phyloP scores from a whole-genome alignment of 176 grass and related monocot species.

The Cocos nucifera region DNA sequence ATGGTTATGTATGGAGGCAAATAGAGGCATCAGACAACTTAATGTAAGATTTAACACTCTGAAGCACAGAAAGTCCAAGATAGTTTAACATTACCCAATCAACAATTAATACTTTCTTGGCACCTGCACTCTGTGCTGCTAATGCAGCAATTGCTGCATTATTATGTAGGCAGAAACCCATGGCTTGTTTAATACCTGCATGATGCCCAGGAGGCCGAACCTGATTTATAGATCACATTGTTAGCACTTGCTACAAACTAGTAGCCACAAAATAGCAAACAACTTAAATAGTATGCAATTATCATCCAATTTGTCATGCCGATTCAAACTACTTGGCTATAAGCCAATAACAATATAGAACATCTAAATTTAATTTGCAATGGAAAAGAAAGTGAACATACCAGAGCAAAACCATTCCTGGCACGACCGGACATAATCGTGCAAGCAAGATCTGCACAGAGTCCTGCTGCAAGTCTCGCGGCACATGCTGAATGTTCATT shows the following conservation, averaged over 20 bases:
- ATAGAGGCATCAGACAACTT: too few relatives aligned
- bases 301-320: background rate
- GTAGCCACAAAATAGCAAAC: background rate
- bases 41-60: too few relatives aligned
- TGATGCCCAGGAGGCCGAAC: constrained; percentile 98
- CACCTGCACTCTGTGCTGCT: constrained; percentile 86
- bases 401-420: constrained; percentile 90
- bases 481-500: constrained; percentile 88
- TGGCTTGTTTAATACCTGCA: constrained; percentile 84
- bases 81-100: constrained; percentile 66
- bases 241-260: background rate
- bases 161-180: constrained; percentile 99
- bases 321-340: constrained; percentile 8
- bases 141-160: constrained; percentile 87
- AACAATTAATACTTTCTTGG: constrained; percentile 95
- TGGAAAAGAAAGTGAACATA: constrained; percentile 25
- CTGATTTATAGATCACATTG: constrained; percentile 22
- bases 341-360: background rate
- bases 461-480: constrained; percentile 82
- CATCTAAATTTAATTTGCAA: constrained; percentile 10
- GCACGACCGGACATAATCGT: constrained; percentile 57
- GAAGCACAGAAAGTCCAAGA: too few relatives aligned
- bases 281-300: too few relatives aligned
- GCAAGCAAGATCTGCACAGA: constrained; percentile 90
- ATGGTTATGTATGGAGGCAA: too few relatives aligned